Evolutionary conservation across 2,329 filamentous ascomycete species (phyloP), one percentile per base, ranked within the genome.

Genomic region (Acephala macrosclerotiorum): DNA sequence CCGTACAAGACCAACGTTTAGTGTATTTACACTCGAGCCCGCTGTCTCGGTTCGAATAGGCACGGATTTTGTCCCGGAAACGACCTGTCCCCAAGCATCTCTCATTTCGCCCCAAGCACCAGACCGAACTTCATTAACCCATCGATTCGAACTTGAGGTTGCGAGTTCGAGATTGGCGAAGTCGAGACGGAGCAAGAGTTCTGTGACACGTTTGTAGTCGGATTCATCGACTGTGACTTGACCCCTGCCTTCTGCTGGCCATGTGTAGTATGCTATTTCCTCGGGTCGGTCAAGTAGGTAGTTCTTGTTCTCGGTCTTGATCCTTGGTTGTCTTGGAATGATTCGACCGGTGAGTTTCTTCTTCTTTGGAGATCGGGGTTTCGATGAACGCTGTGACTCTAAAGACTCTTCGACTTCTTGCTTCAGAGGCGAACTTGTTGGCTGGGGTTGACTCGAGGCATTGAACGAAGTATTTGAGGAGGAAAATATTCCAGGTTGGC

Each of bases 151-250:
- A 73, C 91, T 93, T 36, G 82, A 81, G 1, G 80, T 80, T 0
- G 90, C 89, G 57, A 90, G 85, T 12, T 86, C 85, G 3, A 88
- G 77, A 9, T 85, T 90, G 0, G 87, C 83, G 77, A 96, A 96
- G 76, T 94, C 91, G 0, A 94, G 85, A 65, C 90, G 87, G 5
- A 94, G 83, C 0, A 96, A 81, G 11, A 93, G 79, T 70, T 93
- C 91, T 22, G 87, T 83, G 9, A 88, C 86, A 12, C 90, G 86
- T 68, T 88, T 88, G 78, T 93, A 94, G 58, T 85, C 83, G 29
- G 82, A 80, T 25, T 90, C 87, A 14, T 86, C 83, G 2, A 94
- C 83, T 12, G 92, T 81, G 20, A 87, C 82, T 58, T 87, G 83
- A 0, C 90, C 91, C 16, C 90, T 83, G 2, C 88, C 89, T 25